Percentiles rank a stretch among this genome's conserved stretches.
phyloP scores from a whole-genome alignment of 1,284 basidiomycete genomes.

The Austropuccinia psidii region DNA sequence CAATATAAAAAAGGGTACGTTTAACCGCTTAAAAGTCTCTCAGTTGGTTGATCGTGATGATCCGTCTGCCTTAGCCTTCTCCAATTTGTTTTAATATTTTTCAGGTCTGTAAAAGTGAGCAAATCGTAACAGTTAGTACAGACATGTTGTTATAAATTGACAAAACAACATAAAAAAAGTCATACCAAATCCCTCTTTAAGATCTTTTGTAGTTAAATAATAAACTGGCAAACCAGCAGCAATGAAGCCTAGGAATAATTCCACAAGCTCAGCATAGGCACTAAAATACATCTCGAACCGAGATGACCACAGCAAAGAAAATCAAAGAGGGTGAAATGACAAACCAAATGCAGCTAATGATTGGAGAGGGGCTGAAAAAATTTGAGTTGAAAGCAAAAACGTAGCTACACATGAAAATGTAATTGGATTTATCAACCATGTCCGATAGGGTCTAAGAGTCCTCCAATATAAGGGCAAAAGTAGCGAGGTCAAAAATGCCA shows the following conservation, averaged over 20 bases:
- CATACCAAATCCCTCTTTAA: neutral
- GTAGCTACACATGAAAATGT: conserved; percentile 82
- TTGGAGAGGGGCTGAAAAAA: conserved; percentile 84
- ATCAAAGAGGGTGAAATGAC: conserved; percentile 42
- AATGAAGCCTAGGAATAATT: conserved; percentile 16
- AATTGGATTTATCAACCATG: conserved; percentile 83
- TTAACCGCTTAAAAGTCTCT: no score
- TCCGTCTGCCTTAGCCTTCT: no score
- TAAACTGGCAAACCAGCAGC: conserved; percentile 20
- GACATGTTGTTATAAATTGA: no score
- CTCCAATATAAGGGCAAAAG: neutral
- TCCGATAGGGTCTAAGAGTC: conserved; percentile 64
- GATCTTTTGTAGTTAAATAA: conserved; percentile 7
- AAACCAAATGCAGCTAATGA: conserved; percentile 74
- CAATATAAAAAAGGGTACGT: no score
- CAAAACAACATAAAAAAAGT: no score
- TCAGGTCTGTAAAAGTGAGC: no score
- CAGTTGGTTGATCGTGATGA: no score
- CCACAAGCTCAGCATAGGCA: no score
- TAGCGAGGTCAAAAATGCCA: neutral
- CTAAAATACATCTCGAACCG: no score
- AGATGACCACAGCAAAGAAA: neutral
- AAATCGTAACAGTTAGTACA: no score
- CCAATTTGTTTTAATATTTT: no score
- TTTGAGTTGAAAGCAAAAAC: conserved; percentile 88